phyloP scores from a whole-genome alignment of 257 asterid genomes.

The Ligustrum vulgare region DNA sequence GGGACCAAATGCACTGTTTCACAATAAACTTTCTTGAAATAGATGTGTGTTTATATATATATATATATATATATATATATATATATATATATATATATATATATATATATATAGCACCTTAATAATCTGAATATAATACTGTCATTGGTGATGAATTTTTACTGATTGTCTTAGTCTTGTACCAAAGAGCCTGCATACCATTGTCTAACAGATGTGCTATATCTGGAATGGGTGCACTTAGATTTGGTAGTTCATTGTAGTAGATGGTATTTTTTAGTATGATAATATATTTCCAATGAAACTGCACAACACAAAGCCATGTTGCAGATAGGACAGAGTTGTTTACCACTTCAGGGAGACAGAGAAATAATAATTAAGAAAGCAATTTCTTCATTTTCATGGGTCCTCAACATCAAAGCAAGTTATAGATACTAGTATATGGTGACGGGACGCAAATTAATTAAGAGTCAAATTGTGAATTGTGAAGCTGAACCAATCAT shows the following conservation, averaged over 20 bases:
- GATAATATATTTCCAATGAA: too few species aligned
- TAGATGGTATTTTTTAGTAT: neutral
- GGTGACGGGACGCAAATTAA: neutral
- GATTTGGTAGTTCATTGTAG: conserved; percentile 16
- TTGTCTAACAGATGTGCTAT: too few species aligned
- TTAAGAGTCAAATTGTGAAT: neutral
- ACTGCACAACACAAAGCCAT: neutral
- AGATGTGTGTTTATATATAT: too few species aligned
- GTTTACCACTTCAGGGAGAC: neutral
- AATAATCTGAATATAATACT: neutral
- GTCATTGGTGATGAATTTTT: neutral
- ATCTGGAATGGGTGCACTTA: conserved; percentile 3
- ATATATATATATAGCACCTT: too few species aligned
- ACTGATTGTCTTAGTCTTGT: neutral
- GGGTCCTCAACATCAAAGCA: neutral
- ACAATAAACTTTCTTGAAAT: neutral
- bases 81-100: too few species aligned
- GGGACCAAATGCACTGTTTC: neutral
- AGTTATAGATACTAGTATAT: neutral
- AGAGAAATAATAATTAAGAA: neutral
- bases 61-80: too few species aligned
- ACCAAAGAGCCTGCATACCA: neutral
- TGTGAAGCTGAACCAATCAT: neutral
- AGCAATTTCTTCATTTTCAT: neutral
- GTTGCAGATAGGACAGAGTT: neutral